Percentiles rank a stretch among this genome's conserved stretches.
These are phyloP conservation scores for Tricholoma matsutake DNA, from an alignment of 768 basidiomycete genomes.

Conservation along the genomic window DNA sequence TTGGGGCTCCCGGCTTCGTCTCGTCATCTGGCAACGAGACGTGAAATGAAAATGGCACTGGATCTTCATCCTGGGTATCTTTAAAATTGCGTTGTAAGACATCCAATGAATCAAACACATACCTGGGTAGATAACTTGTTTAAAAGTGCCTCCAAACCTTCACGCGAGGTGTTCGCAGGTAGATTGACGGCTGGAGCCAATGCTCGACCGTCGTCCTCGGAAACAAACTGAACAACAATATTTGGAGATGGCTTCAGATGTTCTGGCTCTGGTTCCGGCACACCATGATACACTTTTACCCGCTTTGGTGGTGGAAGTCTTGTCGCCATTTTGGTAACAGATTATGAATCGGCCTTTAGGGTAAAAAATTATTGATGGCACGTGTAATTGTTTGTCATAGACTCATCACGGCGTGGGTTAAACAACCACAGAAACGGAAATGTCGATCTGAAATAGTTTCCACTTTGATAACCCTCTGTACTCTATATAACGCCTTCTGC, in stretches of 20 bases:
- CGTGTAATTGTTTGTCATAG: constrained; percentile 10
- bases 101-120: constrained; percentile 22
- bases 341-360: neutral
- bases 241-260: constrained; percentile 46
- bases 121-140: constrained; percentile 84
- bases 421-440: constrained; percentile 11
- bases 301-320: constrained; percentile 87
- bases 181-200: constrained; percentile 88
- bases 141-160: constrained; percentile 82
- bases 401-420: constrained; percentile 9
- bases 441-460: constrained; percentile 1
- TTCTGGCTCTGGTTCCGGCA: constrained; percentile 61
- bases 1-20: constrained; percentile 52
- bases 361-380: neutral
- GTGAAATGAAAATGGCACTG: constrained; percentile 90
- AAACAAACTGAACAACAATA: constrained; percentile 89
- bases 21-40: constrained; percentile 64
- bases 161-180: constrained; percentile 81
- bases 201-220: constrained; percentile 76
- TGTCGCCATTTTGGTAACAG: constrained; percentile 61
- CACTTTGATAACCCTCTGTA: neutral
- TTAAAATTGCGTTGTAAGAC: neutral
- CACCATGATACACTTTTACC: constrained; percentile 75
- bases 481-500: constrained; percentile 40
- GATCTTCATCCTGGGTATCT: constrained; percentile 67